Evolutionary conservation across 768 basidiomycete genomes (phyloP).

Genomic region (Tubosaeta sp.): DNA sequence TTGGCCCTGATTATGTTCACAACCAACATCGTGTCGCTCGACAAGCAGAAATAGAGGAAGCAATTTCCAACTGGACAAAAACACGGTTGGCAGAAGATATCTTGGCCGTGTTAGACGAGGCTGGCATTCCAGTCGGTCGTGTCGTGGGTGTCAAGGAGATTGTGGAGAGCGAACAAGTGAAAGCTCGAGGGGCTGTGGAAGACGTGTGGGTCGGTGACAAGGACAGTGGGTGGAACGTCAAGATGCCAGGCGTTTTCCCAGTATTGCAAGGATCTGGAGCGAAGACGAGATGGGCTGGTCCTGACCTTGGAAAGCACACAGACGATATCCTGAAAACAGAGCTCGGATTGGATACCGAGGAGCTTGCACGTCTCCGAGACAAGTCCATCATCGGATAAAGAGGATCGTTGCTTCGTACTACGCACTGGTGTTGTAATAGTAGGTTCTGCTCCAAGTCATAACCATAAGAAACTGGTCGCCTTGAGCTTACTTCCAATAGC

Average conservation of each 20-base stretch:
- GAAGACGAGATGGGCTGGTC: conserved; percentile 64
- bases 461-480: conserved; percentile 38
- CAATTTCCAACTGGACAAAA: conserved; percentile 59
- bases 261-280: conserved; percentile 55
- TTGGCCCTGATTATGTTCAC: conserved; percentile 45
- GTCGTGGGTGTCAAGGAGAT: conserved; percentile 63
- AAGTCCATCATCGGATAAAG: conserved; percentile 38
- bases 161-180: conserved; percentile 52
- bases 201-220: conserved; percentile 50
- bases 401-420: background rate
- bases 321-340: conserved; percentile 44
- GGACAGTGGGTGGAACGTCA: conserved; percentile 53
- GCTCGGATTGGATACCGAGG: conserved; percentile 36
- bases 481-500: conserved; percentile 33
- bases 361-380: conserved; percentile 36
- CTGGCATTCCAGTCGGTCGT: conserved; percentile 60
- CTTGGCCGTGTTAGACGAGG: conserved; percentile 42
- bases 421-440: background rate
- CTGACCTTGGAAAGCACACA: conserved; percentile 60
- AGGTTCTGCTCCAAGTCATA: conserved; percentile 1
- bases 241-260: conserved; percentile 65
- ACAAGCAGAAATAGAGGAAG: conserved; percentile 52
- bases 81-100: conserved; percentile 50
- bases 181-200: conserved; percentile 52
- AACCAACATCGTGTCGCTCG: conserved; percentile 41